Conservation (phyloP, 345 rosid species). For the Citrus hindsii region DNA sequence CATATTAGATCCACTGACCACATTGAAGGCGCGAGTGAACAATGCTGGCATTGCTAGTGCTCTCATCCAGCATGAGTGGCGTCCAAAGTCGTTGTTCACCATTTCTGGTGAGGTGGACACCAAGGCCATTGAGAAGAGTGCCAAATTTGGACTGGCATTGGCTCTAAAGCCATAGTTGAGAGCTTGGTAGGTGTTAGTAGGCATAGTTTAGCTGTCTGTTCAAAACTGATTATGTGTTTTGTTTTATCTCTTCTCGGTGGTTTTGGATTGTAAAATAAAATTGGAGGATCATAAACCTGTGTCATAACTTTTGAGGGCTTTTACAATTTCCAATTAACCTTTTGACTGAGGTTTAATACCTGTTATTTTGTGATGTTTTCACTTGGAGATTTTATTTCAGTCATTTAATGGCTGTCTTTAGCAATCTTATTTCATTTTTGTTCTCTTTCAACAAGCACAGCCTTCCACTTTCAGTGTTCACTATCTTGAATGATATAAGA, state of each 20-base stretch:
- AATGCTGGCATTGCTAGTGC: conserved; percentile 68
- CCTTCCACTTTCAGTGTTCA: neutral
- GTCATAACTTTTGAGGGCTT: neutral
- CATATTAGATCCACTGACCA: conserved; percentile 65
- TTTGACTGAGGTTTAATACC: conserved; percentile 5
- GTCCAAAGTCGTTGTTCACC: conserved; percentile 71
- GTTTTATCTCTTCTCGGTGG: conserved; percentile 3
- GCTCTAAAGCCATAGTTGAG: conserved; percentile 71
- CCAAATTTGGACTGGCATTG: conserved; percentile 84
- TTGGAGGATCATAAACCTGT: conserved; percentile 18
- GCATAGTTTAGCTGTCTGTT: conserved; percentile 18
- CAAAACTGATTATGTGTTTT: conserved; percentile 11
- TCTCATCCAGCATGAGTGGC: conserved; percentile 91
- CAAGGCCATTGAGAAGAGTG: conserved; percentile 74
- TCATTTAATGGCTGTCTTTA: neutral
- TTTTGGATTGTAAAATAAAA: conserved; percentile 34
- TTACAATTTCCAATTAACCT: neutral
- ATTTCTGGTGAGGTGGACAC: conserved; percentile 88
- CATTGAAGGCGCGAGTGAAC: conserved; percentile 74
- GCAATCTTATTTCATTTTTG: neutral
- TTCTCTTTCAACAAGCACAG: neutral
- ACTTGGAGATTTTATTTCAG: neutral
- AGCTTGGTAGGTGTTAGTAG: conserved; percentile 12
- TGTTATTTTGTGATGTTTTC: conserved; percentile 1
- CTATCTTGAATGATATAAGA: neutral